phyloP scores from a whole-genome alignment of 495 filamentous ascomycete species.

The Copromyces sp. region DNA sequence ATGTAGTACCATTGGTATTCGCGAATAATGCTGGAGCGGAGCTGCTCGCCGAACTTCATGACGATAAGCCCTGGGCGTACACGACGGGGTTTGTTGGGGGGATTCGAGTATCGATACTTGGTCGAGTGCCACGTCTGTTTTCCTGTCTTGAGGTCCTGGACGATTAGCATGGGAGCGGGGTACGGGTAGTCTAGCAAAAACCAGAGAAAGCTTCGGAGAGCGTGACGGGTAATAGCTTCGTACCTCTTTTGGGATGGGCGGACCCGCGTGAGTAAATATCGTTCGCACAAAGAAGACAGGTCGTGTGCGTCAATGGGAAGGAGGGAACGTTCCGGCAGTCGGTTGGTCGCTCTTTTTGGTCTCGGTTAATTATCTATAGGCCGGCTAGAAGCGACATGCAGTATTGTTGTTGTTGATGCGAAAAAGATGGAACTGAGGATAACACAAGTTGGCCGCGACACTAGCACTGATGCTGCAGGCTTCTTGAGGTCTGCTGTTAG shows the following conservation, averaged over 20 bases:
- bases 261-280: background rate
- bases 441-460: background rate
- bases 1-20: slow-evolving; percentile 98
- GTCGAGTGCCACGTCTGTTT: slow-evolving; percentile 21
- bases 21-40: slow-evolving; percentile 83
- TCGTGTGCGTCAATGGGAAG: background rate
- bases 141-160: slow-evolving; percentile 37
- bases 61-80: slow-evolving; percentile 33
- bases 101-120: slow-evolving; percentile 10
- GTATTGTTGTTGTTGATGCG: background rate
- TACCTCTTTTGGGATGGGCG: background rate
- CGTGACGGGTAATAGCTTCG: background rate
- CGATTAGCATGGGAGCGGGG: slow-evolving; percentile 33
- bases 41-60: slow-evolving; percentile 91
- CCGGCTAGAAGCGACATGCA: background rate
- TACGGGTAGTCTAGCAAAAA: background rate
- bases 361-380: background rate
- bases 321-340: background rate
- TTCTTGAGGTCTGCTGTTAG: background rate
- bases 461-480: background rate
- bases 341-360: background rate
- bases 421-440: background rate
- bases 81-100: slow-evolving; percentile 15
- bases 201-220: background rate
- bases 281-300: background rate